phyloP scores from a whole-genome alignment of 2,329 filamentous ascomycete genomes.

The Diaporthe eres region DNA sequence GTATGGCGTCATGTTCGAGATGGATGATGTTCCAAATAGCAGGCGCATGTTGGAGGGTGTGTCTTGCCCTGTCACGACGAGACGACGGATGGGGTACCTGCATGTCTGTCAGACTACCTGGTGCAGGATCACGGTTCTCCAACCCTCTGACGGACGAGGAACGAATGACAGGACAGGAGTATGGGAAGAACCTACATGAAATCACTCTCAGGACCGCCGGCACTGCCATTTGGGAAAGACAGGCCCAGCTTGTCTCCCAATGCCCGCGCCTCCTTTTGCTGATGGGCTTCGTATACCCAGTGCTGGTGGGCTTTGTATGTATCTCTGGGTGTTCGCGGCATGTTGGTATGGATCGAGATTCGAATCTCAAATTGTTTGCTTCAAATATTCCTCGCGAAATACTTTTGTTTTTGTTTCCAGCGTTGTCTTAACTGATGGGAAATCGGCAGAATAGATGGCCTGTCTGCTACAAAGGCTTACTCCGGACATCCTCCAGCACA shows the following conservation, averaged over 20 bases:
- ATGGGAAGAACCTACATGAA: not conserved
- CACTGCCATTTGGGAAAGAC: conserved; percentile 26
- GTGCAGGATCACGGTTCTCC: not conserved
- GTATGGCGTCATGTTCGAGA: not conserved
- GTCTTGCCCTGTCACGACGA: conserved; percentile 27
- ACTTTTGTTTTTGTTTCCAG: not conserved
- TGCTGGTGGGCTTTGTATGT: conserved; percentile 31
- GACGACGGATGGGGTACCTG: conserved; percentile 15
- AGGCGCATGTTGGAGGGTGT: conserved; percentile 24
- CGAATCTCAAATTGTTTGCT: not conserved
- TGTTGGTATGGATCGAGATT: not conserved
- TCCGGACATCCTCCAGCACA: not conserved
- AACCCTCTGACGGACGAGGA: too few species aligned
- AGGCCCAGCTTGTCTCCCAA: conserved; percentile 18
- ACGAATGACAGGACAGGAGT: not conserved
- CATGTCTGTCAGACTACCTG: not conserved
- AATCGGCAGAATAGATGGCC: not conserved
- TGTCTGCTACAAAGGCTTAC: not conserved
- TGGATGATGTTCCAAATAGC: conserved; percentile 21
- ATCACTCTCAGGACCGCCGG: conserved; percentile 14
- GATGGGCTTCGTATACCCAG: conserved; percentile 28
- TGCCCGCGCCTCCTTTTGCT: conserved; percentile 6
- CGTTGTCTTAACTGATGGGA: not conserved
- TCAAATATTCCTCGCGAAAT: not conserved
- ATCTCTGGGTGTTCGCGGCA: conserved; percentile 15